Conservation (phyloP, 2,329 filamentous ascomycete genomes). For the Aspergillus sp. region DNA sequence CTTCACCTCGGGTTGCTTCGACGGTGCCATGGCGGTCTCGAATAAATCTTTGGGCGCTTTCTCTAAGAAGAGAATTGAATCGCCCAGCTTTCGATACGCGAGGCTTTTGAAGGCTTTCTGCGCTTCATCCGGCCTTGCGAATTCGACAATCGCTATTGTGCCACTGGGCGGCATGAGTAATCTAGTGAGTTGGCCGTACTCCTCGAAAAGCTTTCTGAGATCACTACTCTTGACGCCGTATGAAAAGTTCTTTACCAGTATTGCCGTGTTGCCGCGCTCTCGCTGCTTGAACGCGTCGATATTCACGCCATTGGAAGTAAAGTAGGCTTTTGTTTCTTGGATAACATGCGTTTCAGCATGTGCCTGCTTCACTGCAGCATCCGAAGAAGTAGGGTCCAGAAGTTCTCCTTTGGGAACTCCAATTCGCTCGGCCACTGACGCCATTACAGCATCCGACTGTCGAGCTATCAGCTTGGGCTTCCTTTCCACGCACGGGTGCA, state of each 20-base stretch:
- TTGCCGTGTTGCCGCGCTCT: slow-evolving; percentile 73
- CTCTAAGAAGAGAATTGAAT: slow-evolving; percentile 84
- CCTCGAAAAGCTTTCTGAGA: slow-evolving; percentile 70
- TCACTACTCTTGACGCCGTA: slow-evolving; percentile 73
- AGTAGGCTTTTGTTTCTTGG: slow-evolving; percentile 90
- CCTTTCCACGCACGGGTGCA: slow-evolving; percentile 2
- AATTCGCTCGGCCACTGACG: slow-evolving; percentile 74
- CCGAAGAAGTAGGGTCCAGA: slow-evolving; percentile 87
- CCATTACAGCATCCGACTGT: slow-evolving; percentile 72
- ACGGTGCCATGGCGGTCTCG: slow-evolving; percentile 25
- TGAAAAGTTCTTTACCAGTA: slow-evolving; percentile 91
- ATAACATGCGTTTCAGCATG: slow-evolving; percentile 94
- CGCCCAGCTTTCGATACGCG: slow-evolving; percentile 83
- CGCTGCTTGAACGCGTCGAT: slow-evolving; percentile 81
- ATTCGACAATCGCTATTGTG: slow-evolving; percentile 90
- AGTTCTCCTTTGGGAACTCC: slow-evolving; percentile 86
- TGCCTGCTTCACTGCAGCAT: slow-evolving; percentile 91
- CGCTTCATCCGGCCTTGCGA: slow-evolving; percentile 66
- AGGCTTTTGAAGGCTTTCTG: slow-evolving; percentile 74
- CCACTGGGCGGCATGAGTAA: slow-evolving; percentile 88
- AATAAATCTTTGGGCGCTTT: slow-evolving; percentile 85
- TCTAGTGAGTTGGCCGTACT: slow-evolving; percentile 69
- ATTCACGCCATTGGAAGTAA: slow-evolving; percentile 77
- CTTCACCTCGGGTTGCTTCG: slow-evolving; percentile 21
- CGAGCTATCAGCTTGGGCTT: slow-evolving; percentile 12